Evolutionary conservation across 2,329 filamentous ascomycete genomes (phyloP), one percentile per base, ranked within the genome.

Genomic region (Colletotrichum sp.): DNA sequence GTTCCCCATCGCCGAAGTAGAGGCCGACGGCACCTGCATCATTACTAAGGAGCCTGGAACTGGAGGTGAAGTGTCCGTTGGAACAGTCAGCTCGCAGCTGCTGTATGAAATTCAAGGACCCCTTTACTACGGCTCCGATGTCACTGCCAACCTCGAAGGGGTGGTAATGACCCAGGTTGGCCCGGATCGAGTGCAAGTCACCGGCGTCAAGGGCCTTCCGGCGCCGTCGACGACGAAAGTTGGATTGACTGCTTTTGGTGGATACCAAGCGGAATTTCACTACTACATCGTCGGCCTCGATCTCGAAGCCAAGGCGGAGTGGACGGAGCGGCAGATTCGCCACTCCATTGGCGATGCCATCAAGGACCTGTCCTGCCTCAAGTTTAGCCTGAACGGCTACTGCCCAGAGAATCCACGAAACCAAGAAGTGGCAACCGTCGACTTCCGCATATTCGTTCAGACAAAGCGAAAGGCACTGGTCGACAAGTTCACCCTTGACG

Each of bases 1-100:
- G 0, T 90, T 89, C 71, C 87, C 87, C 2, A 89, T 90, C 76
- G 88, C 86, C 1, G 88, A 90, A 67, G 84, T 91, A 13, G 84
- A 83, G 24, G 79, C 77, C 3, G 86, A 88, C 76, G 89, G 89
- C 1, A 75, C 77, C 67, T 80, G 78, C 32, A 74, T 79, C 57
- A 80, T 83, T 48, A 78, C 76, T 34, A 83, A 82, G 71, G 80
- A 82, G 68, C 26, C 76, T 13, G 70, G 77, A 30, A 81, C 79
- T 5, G 81, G 81, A 16, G 81, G 81, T 18, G 77, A 76, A 21
- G 79, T 79, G 34, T 80, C 76, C 26, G 75, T 73, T 12, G 79
- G 78, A 21, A 83, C 81, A 3, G 80, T 81, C 32, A 78, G 78
- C 14, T 81, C 79, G 3, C 84, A 84, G 79, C 79, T 84, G 13